phyloP scores from a whole-genome alignment of 441 rosid genomes.

The Pelargonium australe region DNA sequence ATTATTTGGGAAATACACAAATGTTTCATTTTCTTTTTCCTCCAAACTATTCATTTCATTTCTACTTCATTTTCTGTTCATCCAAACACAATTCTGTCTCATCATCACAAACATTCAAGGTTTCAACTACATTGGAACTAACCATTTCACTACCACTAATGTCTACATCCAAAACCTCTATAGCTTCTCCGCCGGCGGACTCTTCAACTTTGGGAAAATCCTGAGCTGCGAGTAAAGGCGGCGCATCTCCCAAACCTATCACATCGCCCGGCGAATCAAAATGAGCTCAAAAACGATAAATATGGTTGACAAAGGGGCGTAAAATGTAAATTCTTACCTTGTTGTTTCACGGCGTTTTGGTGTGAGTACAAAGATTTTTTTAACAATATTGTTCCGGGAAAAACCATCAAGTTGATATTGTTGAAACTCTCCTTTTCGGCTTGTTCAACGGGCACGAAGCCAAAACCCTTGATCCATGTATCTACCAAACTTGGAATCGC shows the following conservation, averaged over 20 bases:
- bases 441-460: slow-evolving; percentile 49
- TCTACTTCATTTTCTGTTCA: slow-evolving; percentile 7
- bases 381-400: slow-evolving; percentile 74
- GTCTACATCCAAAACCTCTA: neutral
- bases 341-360: slow-evolving; percentile 24
- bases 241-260: neutral
- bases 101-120: neutral
- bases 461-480: slow-evolving; percentile 88
- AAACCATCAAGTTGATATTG: slow-evolving; percentile 73
- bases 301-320: neutral
- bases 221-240: neutral
- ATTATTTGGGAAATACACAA: neutral
- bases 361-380: slow-evolving; percentile 44
- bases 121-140: neutral
- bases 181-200: neutral
- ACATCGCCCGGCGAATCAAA: neutral
- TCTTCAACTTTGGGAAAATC: neutral
- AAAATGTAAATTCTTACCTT: slow-evolving; percentile 30
- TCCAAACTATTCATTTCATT: neutral
- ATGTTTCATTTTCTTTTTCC: neutral
- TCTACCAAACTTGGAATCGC: slow-evolving; percentile 77
- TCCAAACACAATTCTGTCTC: neutral
- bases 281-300: neutral
- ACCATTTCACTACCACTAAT: neutral
- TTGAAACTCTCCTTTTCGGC: slow-evolving; percentile 54